Base-by-base conservation (phyloP, 1,284 basidiomycete genomes). In the Gomphus bonarii region DNA sequence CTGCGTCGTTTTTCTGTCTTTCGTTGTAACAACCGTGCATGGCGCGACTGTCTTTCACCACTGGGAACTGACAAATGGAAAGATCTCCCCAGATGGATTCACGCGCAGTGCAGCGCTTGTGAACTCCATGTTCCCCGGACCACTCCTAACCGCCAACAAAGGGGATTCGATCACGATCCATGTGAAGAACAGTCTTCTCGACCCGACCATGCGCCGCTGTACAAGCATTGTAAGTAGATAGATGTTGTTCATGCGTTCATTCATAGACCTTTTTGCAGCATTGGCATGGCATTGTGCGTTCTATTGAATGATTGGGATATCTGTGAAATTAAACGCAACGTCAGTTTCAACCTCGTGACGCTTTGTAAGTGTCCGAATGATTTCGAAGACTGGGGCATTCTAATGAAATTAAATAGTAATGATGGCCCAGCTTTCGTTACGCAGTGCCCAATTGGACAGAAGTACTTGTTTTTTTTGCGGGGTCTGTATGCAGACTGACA, bases 391-490 rank as follows among this genome's bases (percentile, higher is more conserved):
- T 18, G 11, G 10, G 11, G 20, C n/a, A n/a, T 16, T 50, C 28
- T 50, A 1, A 50, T 16, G 38, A 18, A 12, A 33, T 33, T 3
- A 50, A 50, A 18, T 28, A 63, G 60, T 22, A 65, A 64, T 59
- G 67, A 68, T 62, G 56, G 67, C 55, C 59, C 67, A 57, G 50
- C 70, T 60, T 63, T 65, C 30, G 63, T 71, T 22, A 68, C 67
- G 20, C 72, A 73, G 61, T 80, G 78, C 60, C 74, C 75, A 1
- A 78, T 80, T 52, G 68, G 70, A 0, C 69, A 70, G 0, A 62
- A 60, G 50, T 52, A 25, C 14, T 10, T 35, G 48, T 9, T 14
- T 33, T 20, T 16, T 25, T 11, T 33, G 25, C 4, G 25, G 25
- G 25, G 25, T 18, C 20, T 50, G 4, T n/a, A 14, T 4, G 2